Base-by-base conservation (phyloP, 139 green algal species). In the Coelastrella sp. region DNA sequence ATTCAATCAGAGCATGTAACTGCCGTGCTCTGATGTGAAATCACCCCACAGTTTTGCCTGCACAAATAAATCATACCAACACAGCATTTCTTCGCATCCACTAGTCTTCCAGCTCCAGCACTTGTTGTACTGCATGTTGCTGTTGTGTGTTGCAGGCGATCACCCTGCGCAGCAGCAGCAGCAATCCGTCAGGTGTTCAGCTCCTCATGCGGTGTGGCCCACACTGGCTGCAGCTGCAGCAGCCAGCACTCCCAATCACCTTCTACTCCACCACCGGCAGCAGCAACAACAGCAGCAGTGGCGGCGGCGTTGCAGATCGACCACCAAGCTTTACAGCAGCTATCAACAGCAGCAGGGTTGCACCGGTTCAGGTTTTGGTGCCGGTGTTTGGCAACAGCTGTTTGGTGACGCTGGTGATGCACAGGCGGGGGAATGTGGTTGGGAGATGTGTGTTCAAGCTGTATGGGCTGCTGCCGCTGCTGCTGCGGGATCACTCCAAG, bases 381-480 rank as follows among this genome's bases (percentile, higher is more conserved):
- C 87, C 87, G 23, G 79, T 91, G 22, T 91, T 87, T 17, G 16
- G 73, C 78, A 81, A 47, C 79, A 87, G 66, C 79, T 16, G 16
- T 5, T 13, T 74, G 65, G 57, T 91, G 17, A 19, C 65, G 1
- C 13, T 91, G 4, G 57, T 91, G 47, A 20, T 91, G 11, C 80
- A 91, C 87, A 77, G 57, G 61, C 65, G 68, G 19, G 65, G 79
- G 13, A 17, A 19, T 17, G 87, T 75, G 13, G 19, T 87, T 58
- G 87, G 87, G 65, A 66, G 87, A 11, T 77, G 65, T 73, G 79
- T 83, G 78, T 91, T 87, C 57, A 75, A 66, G 58, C 14, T 91
- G 66, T 64, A 84, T 19, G 87, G 87, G 6, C 79, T 91, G 66
- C 66, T 91, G 87, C 87, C 87, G 54, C 79, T 91, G 78, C 61